Evolutionary conservation across 768 basidiomycete genomes (phyloP).

Genomic region (Phaeolepiota aurea): DNA sequence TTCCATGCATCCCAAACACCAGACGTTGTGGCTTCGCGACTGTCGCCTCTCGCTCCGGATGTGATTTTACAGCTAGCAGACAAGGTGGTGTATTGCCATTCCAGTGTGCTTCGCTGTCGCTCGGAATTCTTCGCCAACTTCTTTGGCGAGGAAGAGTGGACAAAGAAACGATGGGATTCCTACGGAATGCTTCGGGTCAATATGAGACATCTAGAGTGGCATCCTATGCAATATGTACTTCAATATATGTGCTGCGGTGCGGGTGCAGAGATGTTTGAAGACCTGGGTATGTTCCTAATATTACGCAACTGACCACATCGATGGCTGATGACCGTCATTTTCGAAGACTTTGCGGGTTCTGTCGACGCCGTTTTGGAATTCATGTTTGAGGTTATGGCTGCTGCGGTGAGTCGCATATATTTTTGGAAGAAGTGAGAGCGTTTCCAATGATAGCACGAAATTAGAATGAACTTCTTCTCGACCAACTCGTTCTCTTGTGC

Average conservation of each 20-base stretch:
- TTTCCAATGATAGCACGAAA: constrained; percentile 3
- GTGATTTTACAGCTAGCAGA: constrained; percentile 69
- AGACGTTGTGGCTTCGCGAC: neutral
- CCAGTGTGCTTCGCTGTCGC: constrained; percentile 70
- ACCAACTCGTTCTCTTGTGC: constrained; percentile 76
- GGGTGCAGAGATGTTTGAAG: constrained; percentile 61
- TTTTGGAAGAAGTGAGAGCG: neutral
- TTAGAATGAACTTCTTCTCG: constrained; percentile 85
- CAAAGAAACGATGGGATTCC: constrained; percentile 44
- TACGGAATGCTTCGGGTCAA: constrained; percentile 53
- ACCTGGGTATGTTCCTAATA: constrained; percentile 48
- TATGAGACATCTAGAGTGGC: constrained; percentile 66
- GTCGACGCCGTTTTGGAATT: constrained; percentile 79
- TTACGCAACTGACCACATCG: constrained; percentile 4
- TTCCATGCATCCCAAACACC: constrained; percentile 28
- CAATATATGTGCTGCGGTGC: constrained; percentile 70
- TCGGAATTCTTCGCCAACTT: constrained; percentile 80
- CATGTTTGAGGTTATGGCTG: constrained; percentile 79
- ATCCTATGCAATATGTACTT: constrained; percentile 68
- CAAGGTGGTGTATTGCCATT: constrained; percentile 56
- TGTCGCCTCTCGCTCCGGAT: constrained; percentile 41
- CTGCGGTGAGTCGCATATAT: constrained; percentile 48
- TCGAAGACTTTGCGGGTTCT: constrained; percentile 57
- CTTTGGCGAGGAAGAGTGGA: constrained; percentile 83
- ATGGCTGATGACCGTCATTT: constrained; percentile 1